A percentile compares a stretch with the other conserved stretches of the same genome.
These are phyloP conservation scores for Penstemon eatonii DNA, from an alignment of 257 asterid species.

Conservation along the genomic window DNA sequence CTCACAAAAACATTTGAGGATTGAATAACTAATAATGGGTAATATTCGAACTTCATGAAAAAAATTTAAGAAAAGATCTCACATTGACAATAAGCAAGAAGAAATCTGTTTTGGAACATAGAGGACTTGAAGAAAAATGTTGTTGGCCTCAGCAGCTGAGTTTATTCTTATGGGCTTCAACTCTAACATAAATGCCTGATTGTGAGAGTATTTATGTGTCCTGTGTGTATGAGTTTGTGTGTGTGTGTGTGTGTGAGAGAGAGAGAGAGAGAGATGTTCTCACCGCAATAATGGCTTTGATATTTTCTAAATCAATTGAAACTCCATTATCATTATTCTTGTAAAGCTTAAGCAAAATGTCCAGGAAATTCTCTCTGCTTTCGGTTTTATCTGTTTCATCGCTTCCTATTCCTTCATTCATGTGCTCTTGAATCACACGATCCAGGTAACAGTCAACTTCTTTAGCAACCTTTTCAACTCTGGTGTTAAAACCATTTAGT, in stretches of 20 bases:
- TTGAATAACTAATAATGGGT: no score
- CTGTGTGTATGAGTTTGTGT: neutral
- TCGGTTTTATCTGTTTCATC: neutral
- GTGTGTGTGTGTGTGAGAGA: no score
- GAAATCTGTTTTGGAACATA: no score
- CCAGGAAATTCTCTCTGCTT: conserved; percentile 32
- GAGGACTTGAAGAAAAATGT: no score
- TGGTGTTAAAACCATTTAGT: conserved; percentile 38
- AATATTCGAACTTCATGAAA: no score
- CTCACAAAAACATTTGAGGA: no score
- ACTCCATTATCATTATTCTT: conserved; percentile 24
- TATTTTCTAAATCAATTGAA: conserved; percentile 31
- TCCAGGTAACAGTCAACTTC: conserved; percentile 37
- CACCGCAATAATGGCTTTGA: conserved; percentile 43
- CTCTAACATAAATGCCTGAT: no score
- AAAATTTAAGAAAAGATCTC: no score
- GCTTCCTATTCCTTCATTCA: neutral
- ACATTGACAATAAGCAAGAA: no score
- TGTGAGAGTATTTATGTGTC: neutral
- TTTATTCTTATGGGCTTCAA: no score
- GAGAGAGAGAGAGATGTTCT: neutral
- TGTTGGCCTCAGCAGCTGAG: no score
- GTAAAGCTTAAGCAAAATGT: conserved; percentile 41
- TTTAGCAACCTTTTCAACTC: conserved; percentile 25
- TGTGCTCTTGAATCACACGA: conserved; percentile 29